Conservation (phyloP, 2,329 filamentous ascomycete species). For the Colletotrichum sp. region DNA sequence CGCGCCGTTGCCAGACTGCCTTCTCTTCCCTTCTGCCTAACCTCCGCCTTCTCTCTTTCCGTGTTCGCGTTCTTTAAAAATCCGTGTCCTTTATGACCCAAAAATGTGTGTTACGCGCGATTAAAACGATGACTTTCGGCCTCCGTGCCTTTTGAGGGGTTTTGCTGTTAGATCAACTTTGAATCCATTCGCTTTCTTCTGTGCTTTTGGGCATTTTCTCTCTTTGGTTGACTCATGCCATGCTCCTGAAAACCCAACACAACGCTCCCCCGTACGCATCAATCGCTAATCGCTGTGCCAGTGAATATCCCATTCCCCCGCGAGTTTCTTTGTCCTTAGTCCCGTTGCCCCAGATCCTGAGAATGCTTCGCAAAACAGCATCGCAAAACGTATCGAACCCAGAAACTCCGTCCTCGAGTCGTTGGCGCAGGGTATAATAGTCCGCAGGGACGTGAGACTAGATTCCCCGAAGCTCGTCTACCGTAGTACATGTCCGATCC, state of each 20-base stretch:
- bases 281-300: slow-evolving; percentile 11
- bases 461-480: slow-evolving; percentile 10
- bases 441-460: slow-evolving; percentile 9
- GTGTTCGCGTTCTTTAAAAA: neutral
- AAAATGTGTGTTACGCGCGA: neutral
- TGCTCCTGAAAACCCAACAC: slow-evolving; percentile 12
- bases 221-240: slow-evolving; percentile 13
- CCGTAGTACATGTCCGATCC: slow-evolving; percentile 18
- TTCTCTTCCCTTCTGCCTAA: neutral
- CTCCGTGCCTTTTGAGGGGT: neutral
- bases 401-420: slow-evolving; percentile 17
- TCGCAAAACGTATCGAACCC: slow-evolving; percentile 10
- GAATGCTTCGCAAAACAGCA: slow-evolving; percentile 14
- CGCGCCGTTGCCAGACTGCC: neutral
- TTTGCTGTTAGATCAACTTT: neutral
- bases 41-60: neutral
- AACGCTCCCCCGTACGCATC: slow-evolving; percentile 1
- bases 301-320: slow-evolving; percentile 10
- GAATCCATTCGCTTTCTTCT: slow-evolving; percentile 17
- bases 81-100: neutral
- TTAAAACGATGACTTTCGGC: neutral
- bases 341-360: slow-evolving; percentile 3
- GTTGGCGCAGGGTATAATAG: slow-evolving; percentile 12
- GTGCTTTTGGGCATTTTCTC: slow-evolving; percentile 16
- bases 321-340: neutral